Base-by-base conservation (phyloP, 495 filamentous ascomycete species). In the Thermothielavioides terrestris region DNA sequence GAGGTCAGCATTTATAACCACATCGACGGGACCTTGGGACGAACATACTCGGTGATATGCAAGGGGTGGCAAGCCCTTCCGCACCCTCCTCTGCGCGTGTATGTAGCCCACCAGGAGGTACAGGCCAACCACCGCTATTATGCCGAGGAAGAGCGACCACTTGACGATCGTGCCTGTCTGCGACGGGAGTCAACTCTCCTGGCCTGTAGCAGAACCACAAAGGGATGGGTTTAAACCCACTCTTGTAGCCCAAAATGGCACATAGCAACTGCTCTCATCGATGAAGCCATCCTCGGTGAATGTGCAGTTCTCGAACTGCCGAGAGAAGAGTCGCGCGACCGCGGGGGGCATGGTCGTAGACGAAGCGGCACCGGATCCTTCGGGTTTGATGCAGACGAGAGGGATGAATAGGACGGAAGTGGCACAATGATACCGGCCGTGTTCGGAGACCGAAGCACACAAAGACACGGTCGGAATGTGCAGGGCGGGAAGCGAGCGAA, bases 31-130 rank as follows among this genome's bases (percentile, higher is more conserved):
- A 36, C n/a, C n/a, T n/a, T n/a, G n/a, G n/a, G n/a, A n/a, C n/a
- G n/a, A 4, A 60, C 74, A 18, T 73, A 88, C 84, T 56, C 79
- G 69, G 62, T 90, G 85, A 63, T 88, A 89, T 26, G 52, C 59
- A 36, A 88, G 64, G 6, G 85, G 83, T 10, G 71, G 65, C 35
- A 76, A 60, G 14, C 84, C 83, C 54, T 74, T 77, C 35, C 67
- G 71, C 43, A 89, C 68, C 38, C 86, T 75, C 37, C 69, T 67
- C 66, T 79, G 75, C 32, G 85, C 85, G 62, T 89, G 86, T 53
- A 80, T 73, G 53, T 78, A 77, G 55, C 80, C 80, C 28, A 80
- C 60, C 26, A 86, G 58, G 56, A 81, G 68, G 50, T 77, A 70
- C 23, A 79, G 59, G 54, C 75, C 53, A 48, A 82, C 59, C 32